A percentile compares a stretch with the other conserved stretches of the same genome.
Evolutionary conservation across 768 basidiomycete genomes (phyloP).

Genomic region (Chalciporus piperatus): DNA sequence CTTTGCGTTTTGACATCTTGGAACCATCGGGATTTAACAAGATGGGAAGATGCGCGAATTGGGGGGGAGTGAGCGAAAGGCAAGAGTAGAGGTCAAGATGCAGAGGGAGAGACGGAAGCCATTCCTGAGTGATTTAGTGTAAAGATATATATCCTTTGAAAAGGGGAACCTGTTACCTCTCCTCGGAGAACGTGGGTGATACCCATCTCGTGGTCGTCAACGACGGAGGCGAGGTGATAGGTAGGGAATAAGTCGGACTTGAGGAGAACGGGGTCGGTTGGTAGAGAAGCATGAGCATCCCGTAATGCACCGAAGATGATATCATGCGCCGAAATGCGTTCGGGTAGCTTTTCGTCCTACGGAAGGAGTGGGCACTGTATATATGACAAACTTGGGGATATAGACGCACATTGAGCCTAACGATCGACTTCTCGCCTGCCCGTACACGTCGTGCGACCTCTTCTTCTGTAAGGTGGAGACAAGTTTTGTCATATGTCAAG

Average conservation of each 20-base stretch:
- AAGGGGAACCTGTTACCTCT: constrained; percentile 51
- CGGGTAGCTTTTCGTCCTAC: constrained; percentile 59
- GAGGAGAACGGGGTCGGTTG: constrained; percentile 87
- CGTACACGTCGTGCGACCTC: constrained; percentile 73
- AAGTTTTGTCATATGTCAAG: constrained; percentile 83
- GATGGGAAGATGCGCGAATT: constrained; percentile 90
- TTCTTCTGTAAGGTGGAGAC: constrained; percentile 82
- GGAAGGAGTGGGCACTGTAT: not conserved
- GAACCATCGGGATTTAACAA: constrained; percentile 86
- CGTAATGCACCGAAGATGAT: constrained; percentile 73
- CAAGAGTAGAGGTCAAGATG: constrained; percentile 88
- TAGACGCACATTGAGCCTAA: constrained; percentile 82
- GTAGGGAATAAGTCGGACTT: constrained; percentile 95
- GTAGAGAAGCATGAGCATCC: constrained; percentile 74
- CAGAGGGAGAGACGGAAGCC: constrained; percentile 89
- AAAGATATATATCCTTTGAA: not conserved
- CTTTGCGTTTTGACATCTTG: constrained; percentile 94
- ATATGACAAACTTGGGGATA: not conserved
- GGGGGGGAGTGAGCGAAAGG: constrained; percentile 66
- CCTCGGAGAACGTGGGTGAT: constrained; percentile 95
- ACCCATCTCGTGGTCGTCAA: constrained; percentile 95
- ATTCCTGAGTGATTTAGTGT: constrained; percentile 59
- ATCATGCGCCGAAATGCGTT: constrained; percentile 52
- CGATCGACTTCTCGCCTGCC: constrained; percentile 74
- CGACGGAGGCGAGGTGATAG: constrained; percentile 93